A percentile compares a stretch with the other conserved stretches of the same genome.
phyloP scores from a whole-genome alignment of 1,284 basidiomycete genomes.

The Ceraceosorus guamensis region DNA sequence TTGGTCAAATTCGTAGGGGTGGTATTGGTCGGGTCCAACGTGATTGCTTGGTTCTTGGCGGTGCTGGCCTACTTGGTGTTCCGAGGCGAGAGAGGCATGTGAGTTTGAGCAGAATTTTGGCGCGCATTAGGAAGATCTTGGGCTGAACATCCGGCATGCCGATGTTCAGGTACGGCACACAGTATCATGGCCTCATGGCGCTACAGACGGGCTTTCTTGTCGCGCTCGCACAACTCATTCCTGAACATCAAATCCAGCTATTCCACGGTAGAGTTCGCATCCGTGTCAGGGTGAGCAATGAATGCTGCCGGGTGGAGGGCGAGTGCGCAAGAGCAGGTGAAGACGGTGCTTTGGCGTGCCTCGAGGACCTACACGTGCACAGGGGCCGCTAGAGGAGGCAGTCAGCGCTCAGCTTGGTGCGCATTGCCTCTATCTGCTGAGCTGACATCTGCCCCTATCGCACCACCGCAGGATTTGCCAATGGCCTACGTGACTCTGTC shows the following conservation, averaged over 20 bases:
- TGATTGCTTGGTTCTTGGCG: conserved; percentile 38
- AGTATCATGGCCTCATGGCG: conserved; percentile 84
- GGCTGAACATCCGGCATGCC: background rate
- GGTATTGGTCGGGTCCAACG: conserved; percentile 50
- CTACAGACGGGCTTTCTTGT: conserved; percentile 85
- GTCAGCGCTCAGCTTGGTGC: background rate
- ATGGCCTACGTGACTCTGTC: conserved; percentile 89
- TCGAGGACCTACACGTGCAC: no score
- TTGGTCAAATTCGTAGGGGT: conserved; percentile 76
- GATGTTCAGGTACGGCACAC: conserved; percentile 62
- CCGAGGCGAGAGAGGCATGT: conserved; percentile 52
- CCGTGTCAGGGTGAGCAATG: conserved; percentile 69
- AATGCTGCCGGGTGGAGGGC: no score
- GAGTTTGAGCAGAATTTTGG: conserved; percentile 47
- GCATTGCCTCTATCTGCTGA: no score
- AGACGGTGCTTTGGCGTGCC: no score
- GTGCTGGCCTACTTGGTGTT: conserved; percentile 31
- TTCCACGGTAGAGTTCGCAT: conserved; percentile 70
- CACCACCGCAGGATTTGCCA: conserved; percentile 67
- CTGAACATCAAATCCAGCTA: conserved; percentile 92
- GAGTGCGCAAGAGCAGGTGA: no score
- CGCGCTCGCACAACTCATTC: conserved; percentile 92
- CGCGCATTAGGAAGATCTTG: background rate
- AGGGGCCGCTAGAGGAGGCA: no score
- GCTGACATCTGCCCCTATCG: background rate